Percentiles rank a stretch among this genome's conserved stretches.
Conservation (phyloP, 148 eudicot species). For the Dianthus caryophyllus region DNA sequence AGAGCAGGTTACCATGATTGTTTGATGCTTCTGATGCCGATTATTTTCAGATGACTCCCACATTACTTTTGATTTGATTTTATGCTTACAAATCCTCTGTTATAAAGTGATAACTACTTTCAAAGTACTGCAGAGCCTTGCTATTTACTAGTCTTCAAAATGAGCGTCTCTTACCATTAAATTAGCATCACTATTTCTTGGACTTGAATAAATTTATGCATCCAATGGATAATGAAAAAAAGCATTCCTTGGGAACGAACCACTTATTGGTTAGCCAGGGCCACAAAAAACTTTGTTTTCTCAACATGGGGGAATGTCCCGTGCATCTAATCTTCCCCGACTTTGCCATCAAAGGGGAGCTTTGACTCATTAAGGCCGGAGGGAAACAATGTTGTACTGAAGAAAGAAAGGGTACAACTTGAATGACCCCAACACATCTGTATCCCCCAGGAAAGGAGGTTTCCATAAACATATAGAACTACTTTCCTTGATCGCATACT, state of each 20-base stretch:
- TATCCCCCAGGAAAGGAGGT: neutral
- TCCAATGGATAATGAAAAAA: neutral
- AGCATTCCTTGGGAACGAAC: too few species aligned
- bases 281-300: neutral
- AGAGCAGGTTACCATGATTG: neutral
- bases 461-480: neutral
- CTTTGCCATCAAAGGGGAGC: neutral
- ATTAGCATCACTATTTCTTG: neutral
- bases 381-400: neutral
- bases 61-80: neutral
- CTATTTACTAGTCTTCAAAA: neutral
- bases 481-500: neutral
- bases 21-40: neutral
- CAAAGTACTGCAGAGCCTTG: neutral
- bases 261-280: too few species aligned
- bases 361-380: neutral
- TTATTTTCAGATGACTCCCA: neutral
- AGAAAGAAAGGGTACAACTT: neutral
- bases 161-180: neutral
- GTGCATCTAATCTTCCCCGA: neutral
- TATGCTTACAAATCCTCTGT: neutral
- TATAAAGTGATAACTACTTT: neutral
- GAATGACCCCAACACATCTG: neutral
- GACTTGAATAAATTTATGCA: neutral
- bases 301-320: neutral